phyloP scores from a whole-genome alignment of 768 basidiomycete species.

The Suillus fuscotomentosus region DNA sequence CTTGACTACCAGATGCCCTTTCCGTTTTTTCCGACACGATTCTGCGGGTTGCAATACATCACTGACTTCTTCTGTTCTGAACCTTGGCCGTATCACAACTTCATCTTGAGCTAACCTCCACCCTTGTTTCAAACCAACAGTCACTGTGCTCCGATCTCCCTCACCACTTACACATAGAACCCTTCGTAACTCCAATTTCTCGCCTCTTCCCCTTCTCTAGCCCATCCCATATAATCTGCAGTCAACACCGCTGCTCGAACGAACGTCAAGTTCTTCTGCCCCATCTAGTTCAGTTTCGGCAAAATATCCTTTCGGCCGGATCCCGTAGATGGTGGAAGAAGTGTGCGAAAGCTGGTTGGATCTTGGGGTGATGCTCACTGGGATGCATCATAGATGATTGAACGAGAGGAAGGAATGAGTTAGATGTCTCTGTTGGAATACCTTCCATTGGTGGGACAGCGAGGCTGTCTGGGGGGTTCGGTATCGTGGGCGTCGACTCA shows the following conservation, averaged over 20 bases:
- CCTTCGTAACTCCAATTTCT: constrained; percentile 27
- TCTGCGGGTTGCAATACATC: not conserved
- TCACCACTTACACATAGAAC: constrained; percentile 15
- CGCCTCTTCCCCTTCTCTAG: constrained; percentile 22
- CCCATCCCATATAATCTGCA: constrained; percentile 19
- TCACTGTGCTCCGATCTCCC: not conserved
- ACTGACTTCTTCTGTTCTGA: not conserved
- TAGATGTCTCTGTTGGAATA: constrained; percentile 23
- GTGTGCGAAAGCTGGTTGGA: constrained; percentile 35
- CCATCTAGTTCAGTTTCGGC: constrained; percentile 29
- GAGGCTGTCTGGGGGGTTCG: not conserved
- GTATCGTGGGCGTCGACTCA: not conserved
- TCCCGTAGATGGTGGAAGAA: constrained; percentile 31
- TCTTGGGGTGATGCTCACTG: constrained; percentile 31
- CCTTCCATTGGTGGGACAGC: not conserved
- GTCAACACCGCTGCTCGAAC: constrained; percentile 31
- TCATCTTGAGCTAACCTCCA: not conserved
- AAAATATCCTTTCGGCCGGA: constrained; percentile 24
- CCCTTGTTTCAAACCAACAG: not conserved
- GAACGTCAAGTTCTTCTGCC: constrained; percentile 33
- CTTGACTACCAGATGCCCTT: not conserved
- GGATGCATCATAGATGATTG: constrained; percentile 38
- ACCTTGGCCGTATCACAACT: not conserved
- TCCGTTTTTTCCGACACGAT: not conserved
- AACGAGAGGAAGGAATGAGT: constrained; percentile 40